Percentiles rank a stretch among this genome's conserved stretches.
These are phyloP conservation scores for Verticillium isaacii DNA, from an alignment of 2,329 filamentous ascomycete genomes.

Conservation along the genomic window DNA sequence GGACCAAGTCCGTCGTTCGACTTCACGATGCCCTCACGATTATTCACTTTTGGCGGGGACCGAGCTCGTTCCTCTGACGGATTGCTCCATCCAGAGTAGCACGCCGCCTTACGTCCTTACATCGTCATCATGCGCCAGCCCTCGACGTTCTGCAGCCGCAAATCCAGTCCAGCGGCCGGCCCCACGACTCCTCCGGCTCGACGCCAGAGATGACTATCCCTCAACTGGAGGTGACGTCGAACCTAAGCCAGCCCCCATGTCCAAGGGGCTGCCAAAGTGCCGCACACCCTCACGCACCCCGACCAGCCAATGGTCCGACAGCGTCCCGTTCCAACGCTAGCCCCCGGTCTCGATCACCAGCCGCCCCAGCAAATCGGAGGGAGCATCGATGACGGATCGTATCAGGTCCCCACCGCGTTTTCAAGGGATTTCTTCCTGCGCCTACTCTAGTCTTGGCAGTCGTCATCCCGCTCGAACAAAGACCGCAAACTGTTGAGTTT, in stretches of 20 bases:
- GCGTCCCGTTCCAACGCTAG: not conserved
- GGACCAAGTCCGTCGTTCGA: not conserved
- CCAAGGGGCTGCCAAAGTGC: not conserved
- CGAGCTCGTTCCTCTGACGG: not conserved
- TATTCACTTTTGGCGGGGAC: not conserved
- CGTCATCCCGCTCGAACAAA: slow-evolving; percentile 1
- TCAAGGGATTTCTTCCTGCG: not conserved
- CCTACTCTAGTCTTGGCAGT: not conserved
- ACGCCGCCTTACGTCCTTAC: not conserved
- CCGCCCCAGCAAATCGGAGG: not conserved
- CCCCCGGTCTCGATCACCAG: not conserved
- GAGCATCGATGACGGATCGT: not conserved
- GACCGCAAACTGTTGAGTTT: not conserved
- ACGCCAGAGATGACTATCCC: not conserved
- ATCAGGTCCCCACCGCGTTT: not conserved
- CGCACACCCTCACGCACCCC: not conserved
- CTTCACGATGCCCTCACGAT: not conserved
- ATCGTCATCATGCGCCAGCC: not conserved
- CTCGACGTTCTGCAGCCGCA: not conserved
- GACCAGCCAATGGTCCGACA: not conserved
- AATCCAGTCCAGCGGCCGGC: not conserved
- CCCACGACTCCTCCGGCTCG: not conserved
- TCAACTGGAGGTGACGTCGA: not conserved
- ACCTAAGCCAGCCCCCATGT: not conserved
- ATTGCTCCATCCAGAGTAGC: not conserved